Base-by-base conservation (phyloP, 2,329 filamentous ascomycete genomes). In the Coniella lustricola region DNA sequence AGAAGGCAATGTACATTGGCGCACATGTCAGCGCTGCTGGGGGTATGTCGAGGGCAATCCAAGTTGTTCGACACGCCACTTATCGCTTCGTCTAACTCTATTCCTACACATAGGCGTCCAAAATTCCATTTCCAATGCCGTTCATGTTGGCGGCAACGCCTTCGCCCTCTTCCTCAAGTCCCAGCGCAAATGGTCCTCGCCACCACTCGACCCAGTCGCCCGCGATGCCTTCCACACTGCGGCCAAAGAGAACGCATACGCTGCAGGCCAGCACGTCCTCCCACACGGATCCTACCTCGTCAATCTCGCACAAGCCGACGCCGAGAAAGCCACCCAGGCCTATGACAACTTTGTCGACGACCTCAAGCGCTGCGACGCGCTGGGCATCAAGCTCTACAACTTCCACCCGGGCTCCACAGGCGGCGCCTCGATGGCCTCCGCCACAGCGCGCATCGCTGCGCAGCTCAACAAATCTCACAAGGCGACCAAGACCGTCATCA, bases 231-330 rank as follows among this genome's bases (percentile, higher is more conserved):
- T 97, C 68, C 77, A 77, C 48, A 73, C 75, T 37, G 70, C 81
- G 29, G 87, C 88, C 61, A 72, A 78, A 44, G 70, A 82, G 43
- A 81, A 91, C 63, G 70, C 71, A 43, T 95, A 91, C 65, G 81
- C 87, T 59, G 77, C 82, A 7, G 74, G 73, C 49, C 78, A 80
- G 62, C 84, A 88, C 67, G 79, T 90, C 60, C 81, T 98, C 1
- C 93, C 93, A 0, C 93, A 98, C 63, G 93, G 93, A 31, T 95
- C 88, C 1, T 98, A 98, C 64, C 84, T 98, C 7, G 90, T 98
- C 60, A 98, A 98, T 62, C 80, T 98, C 5, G 93, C 93, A 0
- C 89, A 95, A 61, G 76, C 82, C 4, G 90, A 97, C 60, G 65
- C 78, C 21, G 76, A 75, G 34, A 94, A 95, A 64, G 87, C 90